Evolutionary conservation across 2,329 filamentous ascomycete species (phyloP).

Genomic region (Fusarium nygamai): DNA sequence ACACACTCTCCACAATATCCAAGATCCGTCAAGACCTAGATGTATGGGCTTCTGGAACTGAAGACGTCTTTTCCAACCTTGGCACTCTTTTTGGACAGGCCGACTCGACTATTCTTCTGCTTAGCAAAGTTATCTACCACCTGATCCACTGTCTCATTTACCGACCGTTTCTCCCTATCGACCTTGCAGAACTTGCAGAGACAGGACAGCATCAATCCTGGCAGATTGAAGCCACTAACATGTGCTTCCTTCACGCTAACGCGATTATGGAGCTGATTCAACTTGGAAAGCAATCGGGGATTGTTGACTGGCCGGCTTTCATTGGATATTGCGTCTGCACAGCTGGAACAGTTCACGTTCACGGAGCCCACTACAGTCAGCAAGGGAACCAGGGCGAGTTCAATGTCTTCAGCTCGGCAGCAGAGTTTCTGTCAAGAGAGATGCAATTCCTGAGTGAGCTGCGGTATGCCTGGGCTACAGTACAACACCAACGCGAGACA

Average conservation of each 20-base stretch:
- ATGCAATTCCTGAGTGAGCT: slow-evolving; percentile 84
- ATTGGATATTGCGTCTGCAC: slow-evolving; percentile 89
- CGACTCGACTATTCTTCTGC: slow-evolving; percentile 80
- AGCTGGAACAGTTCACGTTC: slow-evolving; percentile 87
- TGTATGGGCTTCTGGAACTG: slow-evolving; percentile 83
- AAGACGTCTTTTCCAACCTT: slow-evolving; percentile 80
- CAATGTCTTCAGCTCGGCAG: slow-evolving; percentile 69
- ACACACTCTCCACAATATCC: slow-evolving; percentile 83
- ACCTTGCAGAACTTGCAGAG: slow-evolving; percentile 81
- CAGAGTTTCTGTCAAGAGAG: slow-evolving; percentile 79
- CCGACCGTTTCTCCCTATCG: slow-evolving; percentile 85
- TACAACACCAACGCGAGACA: slow-evolving; percentile 83
- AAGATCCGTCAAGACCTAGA: slow-evolving; percentile 88
- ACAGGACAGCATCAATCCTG: slow-evolving; percentile 88
- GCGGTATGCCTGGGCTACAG: slow-evolving; percentile 78
- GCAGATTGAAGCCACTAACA: slow-evolving; percentile 90
- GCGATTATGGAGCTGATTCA: slow-evolving; percentile 86
- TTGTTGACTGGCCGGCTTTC: slow-evolving; percentile 87
- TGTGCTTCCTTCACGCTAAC: slow-evolving; percentile 88
- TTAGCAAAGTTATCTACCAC: slow-evolving; percentile 89
- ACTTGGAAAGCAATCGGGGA: slow-evolving; percentile 76
- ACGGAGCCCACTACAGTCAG: slow-evolving; percentile 81
- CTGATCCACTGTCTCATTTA: slow-evolving; percentile 88
- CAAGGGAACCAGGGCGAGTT: slow-evolving; percentile 59
- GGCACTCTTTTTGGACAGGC: slow-evolving; percentile 79